Percentiles rank a stretch among this genome's conserved stretches.
Conservation (phyloP, 768 basidiomycete genomes). For the Dacryopinax spathularia region DNA sequence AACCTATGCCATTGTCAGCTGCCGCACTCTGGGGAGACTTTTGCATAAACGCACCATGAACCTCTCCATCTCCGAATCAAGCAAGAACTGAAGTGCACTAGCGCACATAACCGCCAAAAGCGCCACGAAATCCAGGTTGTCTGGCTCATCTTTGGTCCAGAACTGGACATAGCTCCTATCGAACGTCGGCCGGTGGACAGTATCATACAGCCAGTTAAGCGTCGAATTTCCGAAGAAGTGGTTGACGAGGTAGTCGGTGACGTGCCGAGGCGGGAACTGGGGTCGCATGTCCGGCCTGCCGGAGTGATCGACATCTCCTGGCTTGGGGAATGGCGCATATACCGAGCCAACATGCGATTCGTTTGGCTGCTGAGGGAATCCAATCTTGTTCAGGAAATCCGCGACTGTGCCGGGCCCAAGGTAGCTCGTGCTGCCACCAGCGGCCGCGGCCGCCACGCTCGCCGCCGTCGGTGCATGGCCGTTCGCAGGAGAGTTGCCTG, state of each 20-base stretch:
- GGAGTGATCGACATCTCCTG: not conserved
- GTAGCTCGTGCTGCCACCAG: not conserved
- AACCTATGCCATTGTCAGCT: too few species aligned
- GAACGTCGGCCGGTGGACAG: not conserved
- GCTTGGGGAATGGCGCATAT: not conserved
- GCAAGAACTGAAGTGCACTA: not conserved
- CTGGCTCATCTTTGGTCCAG: not conserved
- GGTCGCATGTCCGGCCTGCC: not conserved
- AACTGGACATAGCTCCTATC: not conserved
- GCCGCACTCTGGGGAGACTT: too few species aligned
- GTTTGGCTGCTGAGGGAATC: not conserved
- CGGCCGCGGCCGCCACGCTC: not conserved
- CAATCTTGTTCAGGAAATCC: not conserved
- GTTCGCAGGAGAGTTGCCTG: not conserved
- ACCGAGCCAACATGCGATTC: not conserved
- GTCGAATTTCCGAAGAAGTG: not conserved
- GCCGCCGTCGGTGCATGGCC: not conserved
- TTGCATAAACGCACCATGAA: not conserved
- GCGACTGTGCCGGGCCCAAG: not conserved
- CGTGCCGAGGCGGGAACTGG: not conserved
- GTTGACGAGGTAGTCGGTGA: not conserved
- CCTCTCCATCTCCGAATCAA: not conserved
- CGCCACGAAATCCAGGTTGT: not conserved
- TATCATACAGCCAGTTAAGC: constrained; percentile 1
- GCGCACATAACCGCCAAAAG: not conserved